Percentiles rank a stretch among this genome's conserved stretches.
Conservation (phyloP, 2,329 filamentous ascomycete species). For the Diaporthe sp. region DNA sequence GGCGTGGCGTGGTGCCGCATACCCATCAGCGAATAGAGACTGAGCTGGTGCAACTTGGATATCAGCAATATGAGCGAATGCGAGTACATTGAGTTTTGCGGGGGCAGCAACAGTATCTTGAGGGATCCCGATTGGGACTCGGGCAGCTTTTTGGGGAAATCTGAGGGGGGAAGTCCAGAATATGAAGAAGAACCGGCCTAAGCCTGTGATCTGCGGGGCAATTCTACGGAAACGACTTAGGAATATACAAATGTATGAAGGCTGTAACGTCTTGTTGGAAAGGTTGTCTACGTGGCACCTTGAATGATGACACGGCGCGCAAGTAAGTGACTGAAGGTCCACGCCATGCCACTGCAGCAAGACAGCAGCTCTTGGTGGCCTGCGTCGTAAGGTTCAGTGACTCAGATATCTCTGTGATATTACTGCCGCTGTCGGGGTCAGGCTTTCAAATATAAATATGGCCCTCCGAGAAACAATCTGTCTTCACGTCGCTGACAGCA, state of each 20-base stretch:
- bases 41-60: neutral
- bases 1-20: neutral
- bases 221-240: neutral
- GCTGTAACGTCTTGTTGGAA: neutral
- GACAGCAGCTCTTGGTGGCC: too few relatives aligned
- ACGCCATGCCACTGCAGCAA: neutral
- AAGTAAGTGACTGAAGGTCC: neutral
- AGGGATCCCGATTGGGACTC: neutral
- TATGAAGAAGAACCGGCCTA: neutral
- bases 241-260: neutral
- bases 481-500: neutral
- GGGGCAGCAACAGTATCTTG: neutral
- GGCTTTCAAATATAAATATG: neutral
- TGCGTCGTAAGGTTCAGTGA: neutral
- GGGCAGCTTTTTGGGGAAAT: neutral
- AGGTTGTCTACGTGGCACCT: neutral
- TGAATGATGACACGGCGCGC: neutral
- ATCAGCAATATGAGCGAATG: neutral
- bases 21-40: neutral
- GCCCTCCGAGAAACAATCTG: too few relatives aligned
- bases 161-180: neutral
- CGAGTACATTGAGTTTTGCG: too few relatives aligned
- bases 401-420: neutral
- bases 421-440: neutral
- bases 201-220: neutral